phyloP scores from a whole-genome alignment of 352 stramenopile genomes.

The Globisporangium okanoganense region DNA sequence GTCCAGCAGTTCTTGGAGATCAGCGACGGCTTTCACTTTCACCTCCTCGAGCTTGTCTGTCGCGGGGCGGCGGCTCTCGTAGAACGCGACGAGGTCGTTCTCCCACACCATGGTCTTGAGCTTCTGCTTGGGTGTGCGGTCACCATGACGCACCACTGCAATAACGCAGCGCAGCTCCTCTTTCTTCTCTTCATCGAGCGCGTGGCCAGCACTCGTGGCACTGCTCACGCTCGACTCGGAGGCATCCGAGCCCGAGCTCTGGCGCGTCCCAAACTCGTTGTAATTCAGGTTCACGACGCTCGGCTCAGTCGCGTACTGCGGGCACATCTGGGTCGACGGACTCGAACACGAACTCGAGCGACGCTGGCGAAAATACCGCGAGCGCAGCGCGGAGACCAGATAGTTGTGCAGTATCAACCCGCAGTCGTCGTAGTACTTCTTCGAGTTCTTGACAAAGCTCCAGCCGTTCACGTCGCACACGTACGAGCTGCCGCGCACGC shows the following conservation, averaged over 20 bases:
- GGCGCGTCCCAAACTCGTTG: conserved; percentile 31
- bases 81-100: conserved; percentile 81
- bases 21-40: conserved; percentile 77
- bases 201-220: conserved; percentile 34
- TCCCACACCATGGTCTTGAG: conserved; percentile 93
- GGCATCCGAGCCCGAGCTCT: conserved; percentile 60
- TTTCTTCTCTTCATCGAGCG: conserved; percentile 68
- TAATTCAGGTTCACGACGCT: conserved; percentile 22
- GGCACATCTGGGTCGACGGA: conserved; percentile 59
- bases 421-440: conserved; percentile 99
- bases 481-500: conserved; percentile 91
- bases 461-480: conserved; percentile 99
- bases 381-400: conserved; percentile 74
- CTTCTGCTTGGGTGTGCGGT: conserved; percentile 99
- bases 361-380: conserved; percentile 72
- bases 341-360: conserved; percentile 44
- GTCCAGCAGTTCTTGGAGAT: conserved; percentile 80
- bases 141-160: conserved; percentile 97
- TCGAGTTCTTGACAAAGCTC: conserved; percentile 98
- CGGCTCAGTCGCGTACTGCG: conserved; percentile 72
- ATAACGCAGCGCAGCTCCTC: conserved; percentile 99
- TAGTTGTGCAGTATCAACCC: conserved; percentile 93
- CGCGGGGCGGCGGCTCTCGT: conserved; percentile 48
- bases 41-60: conserved; percentile 82
- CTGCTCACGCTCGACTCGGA: conserved; percentile 71